Evolutionary conservation across 2,329 filamentous ascomycete genomes (phyloP), one percentile per base, ranked within the genome.

Genomic region (Fusarium circinatum): DNA sequence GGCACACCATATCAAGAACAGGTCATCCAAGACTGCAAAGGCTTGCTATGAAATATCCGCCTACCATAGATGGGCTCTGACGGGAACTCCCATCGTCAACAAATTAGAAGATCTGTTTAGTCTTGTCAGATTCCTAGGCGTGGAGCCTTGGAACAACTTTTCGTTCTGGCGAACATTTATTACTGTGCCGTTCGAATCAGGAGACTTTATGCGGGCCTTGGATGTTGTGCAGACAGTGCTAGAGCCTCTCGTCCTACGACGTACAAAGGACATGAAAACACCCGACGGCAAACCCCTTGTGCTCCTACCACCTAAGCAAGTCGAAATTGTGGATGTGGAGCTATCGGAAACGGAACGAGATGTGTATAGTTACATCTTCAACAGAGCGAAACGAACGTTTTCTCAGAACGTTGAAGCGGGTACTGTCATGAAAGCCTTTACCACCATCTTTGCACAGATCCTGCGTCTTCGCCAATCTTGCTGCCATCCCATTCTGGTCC

Each of bases 91-190:
- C 0, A 98, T 99, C 64, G 96, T 99, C 75, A 99, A 99, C 81
- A 92, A 94, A 48, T 87, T 99, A 2, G 96, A 98, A 81, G 96
- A 98, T 82, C 85, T 99, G 20, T 98, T 98, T 84, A 97, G 94
- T 78, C 84, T 99, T 42, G 94, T 98, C 18, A 91, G 94, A 7
- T 99, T 98, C 83, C 85, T 99, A 17, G 92, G 94, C 64, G 96
- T 99, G 8, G 96, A 98, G 80, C 96, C 96, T 1, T 99, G 96
- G 96, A 96, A 93, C 78, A 98, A 98, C 81, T 99, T 99, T 82
- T 98, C 95, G 0, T 99, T 98, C 84, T 99, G 96, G 96, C 95
- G 95, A 80, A 98, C 96, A 0, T 99, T 99, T 81, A 98, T 99
- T 79, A 99, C 96, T 0, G 92, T 97, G 3, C 96, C 96, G 0